phyloP scores from a whole-genome alignment of 352 stramenopile genomes.

The Globisporangium radiosum region DNA sequence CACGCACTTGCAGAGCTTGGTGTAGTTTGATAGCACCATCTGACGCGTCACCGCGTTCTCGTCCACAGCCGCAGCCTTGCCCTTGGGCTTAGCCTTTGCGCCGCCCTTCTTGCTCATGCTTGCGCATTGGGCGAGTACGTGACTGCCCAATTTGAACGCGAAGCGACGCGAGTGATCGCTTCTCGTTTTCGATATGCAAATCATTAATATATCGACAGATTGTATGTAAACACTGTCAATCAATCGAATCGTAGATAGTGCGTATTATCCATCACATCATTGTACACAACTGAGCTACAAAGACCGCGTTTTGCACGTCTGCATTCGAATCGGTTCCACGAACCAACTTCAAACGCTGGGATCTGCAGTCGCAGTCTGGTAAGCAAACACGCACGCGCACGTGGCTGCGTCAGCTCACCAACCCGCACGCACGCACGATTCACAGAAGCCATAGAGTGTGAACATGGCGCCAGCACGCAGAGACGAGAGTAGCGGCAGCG shows the following conservation, averaged over 20 bases:
- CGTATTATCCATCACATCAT: too few species aligned
- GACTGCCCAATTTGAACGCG: background rate
- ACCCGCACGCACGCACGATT: background rate
- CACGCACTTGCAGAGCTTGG: constrained; percentile 68
- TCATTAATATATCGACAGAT: too few species aligned
- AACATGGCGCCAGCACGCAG: background rate
- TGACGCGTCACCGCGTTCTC: constrained; percentile 61
- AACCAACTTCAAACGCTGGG: too few species aligned
- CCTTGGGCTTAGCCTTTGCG: constrained; percentile 25
- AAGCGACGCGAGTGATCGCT: background rate
- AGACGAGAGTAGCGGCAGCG: background rate
- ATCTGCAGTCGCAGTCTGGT: too few species aligned
- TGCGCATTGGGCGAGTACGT: background rate
- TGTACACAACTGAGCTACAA: too few species aligned
- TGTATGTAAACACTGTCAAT: too few species aligned
- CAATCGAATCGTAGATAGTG: too few species aligned
- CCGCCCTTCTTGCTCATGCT: constrained; percentile 54
- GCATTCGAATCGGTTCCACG: too few species aligned
- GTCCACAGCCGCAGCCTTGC: constrained; percentile 44
- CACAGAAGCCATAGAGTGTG: background rate
- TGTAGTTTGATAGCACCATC: constrained; percentile 60
- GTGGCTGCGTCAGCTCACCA: too few species aligned
- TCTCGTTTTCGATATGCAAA: background rate
- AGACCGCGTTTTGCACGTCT: too few species aligned
- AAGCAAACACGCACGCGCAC: too few species aligned